phyloP scores from a whole-genome alignment of 768 basidiomycete species.

The Boletellus emodensis region DNA sequence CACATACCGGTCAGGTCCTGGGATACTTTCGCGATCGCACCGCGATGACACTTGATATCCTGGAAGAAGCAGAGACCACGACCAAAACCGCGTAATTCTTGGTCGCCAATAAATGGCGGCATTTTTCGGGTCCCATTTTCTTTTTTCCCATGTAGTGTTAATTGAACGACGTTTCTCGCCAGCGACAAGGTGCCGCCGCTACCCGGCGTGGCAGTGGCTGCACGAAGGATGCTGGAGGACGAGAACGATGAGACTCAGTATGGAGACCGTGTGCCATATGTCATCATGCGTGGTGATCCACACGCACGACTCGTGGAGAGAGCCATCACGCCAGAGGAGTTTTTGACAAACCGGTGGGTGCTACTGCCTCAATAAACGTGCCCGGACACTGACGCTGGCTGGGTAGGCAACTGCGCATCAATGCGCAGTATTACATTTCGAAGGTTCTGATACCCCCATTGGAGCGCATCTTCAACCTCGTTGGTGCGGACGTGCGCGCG shows the following conservation, averaged over 20 bases:
- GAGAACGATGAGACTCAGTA: slow-evolving; percentile 84
- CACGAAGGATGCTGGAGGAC: slow-evolving; percentile 67
- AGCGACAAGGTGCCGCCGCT: slow-evolving; percentile 86
- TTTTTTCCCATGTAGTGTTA: neutral
- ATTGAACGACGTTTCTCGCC: no score
- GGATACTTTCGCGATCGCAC: slow-evolving; percentile 64
- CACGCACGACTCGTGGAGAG: slow-evolving; percentile 67
- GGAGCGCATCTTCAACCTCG: slow-evolving; percentile 84
- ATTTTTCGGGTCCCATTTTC: neutral
- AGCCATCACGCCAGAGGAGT: slow-evolving; percentile 68
- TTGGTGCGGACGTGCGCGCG: slow-evolving; percentile 79
- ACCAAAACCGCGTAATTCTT: slow-evolving; percentile 81
- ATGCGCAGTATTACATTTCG: slow-evolving; percentile 85
- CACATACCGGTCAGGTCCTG: slow-evolving; percentile 52
- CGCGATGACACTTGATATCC: slow-evolving; percentile 67
- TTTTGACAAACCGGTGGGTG: slow-evolving; percentile 59
- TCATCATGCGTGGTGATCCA: slow-evolving; percentile 67
- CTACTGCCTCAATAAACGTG: neutral
- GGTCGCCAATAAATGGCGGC: neutral
- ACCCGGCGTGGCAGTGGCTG: slow-evolving; percentile 88
- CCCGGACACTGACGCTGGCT: neutral
- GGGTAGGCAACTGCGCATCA: slow-evolving; percentile 65
- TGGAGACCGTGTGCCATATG: slow-evolving; percentile 89
- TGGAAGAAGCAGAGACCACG: slow-evolving; percentile 76
- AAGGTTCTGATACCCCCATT: slow-evolving; percentile 85